Evolutionary conservation across 345 rosid genomes (phyloP), one percentile per base, ranked within the genome.

Genomic region (Eucalyptus cloeziana): DNA sequence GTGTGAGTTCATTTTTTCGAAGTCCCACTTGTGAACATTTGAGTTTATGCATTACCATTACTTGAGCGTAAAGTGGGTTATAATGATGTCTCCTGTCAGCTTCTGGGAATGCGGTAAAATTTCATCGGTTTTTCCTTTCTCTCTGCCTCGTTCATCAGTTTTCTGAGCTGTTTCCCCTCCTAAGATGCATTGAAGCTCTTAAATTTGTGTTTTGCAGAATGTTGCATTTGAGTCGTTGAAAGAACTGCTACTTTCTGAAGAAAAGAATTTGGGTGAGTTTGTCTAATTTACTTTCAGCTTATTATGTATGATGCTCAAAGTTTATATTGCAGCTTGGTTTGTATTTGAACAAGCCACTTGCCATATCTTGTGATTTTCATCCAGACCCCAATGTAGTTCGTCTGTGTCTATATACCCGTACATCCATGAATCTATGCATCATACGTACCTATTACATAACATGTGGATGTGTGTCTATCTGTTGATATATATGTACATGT

Each of bases 211-310:
- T 89, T 92, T 89, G 93, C 94, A 97, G 99, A 94, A 94, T 93
- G 95, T 89, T 90, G 99, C 99, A 86, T 95, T 89, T 88, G 97
- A 96, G 62, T 91, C 95, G 49, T 91, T 96, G 90, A 95, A 90
- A 92, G 94, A 95, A 89, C 93, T 91, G 67, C 94, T 96, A 85
- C 71, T 90, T 88, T 92, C 95, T 49, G 94, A 89, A 88, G 94
- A 93, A 76, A 56, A 91, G 54, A 91, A 67, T 49, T 91, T 92
- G 62, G 94, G 99, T 97, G 90, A 52, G 90, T 62, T 81, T 88
- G 37, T 54, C 22, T 64, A 80, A 9, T 88, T 86, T 49, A 49
- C 54, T 54, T 90, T 83, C 62, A 37, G 47, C n/a, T 22, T 27
- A 44, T 27, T 30, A 40, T 54, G 9, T 31, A 21, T 40, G 40